Base-by-base conservation (phyloP, 2,329 filamentous ascomycete species). In the Colletotrichum noveboracense region DNA sequence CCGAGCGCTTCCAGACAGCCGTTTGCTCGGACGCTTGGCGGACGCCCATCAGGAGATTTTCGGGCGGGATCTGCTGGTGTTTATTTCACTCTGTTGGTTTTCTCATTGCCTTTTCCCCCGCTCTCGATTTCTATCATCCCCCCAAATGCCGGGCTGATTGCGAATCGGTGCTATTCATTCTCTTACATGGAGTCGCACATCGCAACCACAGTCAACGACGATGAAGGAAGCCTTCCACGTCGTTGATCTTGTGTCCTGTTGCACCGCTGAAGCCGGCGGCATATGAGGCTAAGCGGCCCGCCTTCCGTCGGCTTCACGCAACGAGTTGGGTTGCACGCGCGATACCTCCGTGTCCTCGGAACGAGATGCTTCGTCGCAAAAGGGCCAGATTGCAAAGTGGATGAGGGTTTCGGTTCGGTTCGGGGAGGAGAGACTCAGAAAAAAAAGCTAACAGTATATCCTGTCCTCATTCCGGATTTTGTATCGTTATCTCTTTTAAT, bases 261-360 rank as follows among this genome's bases (percentile, higher is more conserved):
- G n/a, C 12, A 32, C 28, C 32, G 13, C 24, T 18, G 21, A 26
- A 30, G 60, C 9, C 60, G 48, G 56, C 5, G 65, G 32, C 58
- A 61, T 61, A 3, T 36, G 62, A 67, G 74, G 74, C 74, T 52
- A 55, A 55, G 34, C 70, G 74, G 74, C 64, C 74, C 74, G 74
- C 26, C 34, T 70, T 70, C 74, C 74, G 70, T 36, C 26, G 21
- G 61, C 16, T n/a, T 65, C 58, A 60, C 65, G 65, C 26, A 64
- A 69, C 64, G 16, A 32, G 61, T 73, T 64, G 30, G 70, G 73
- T 68, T 38, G 36, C 55, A 60, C 64, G 48, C 34, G 70, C 58
- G n/a, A 28, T 30, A 16, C 64, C 30, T 76, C 74, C 70, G 74
- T 64, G 26, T 16, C 14, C 13, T 74, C 60, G 67, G 71, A 52